phyloP scores from a whole-genome alignment of 1,284 basidiomycete genomes.

The Apiotrichum siamense region DNA sequence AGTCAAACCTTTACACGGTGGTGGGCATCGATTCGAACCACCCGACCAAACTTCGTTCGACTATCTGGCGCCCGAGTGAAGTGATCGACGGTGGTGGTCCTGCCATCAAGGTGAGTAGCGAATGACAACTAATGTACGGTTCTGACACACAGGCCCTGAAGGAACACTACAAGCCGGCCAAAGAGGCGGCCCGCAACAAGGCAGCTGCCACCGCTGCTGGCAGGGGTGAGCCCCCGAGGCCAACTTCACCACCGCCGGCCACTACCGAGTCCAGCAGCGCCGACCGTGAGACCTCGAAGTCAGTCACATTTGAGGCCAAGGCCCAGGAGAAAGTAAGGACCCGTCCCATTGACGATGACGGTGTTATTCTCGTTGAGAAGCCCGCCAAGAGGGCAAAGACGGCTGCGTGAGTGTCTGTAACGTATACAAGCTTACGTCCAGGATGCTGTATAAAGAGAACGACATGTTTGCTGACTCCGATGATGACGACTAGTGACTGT shows the following conservation, averaged over 20 bases:
- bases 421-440: constrained; percentile 4
- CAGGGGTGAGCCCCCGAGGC: not conserved
- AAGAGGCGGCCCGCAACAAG: constrained; percentile 3
- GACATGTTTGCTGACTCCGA: constrained; percentile 25
- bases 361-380: not conserved
- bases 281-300: not conserved
- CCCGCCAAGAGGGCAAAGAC: constrained; percentile 12
- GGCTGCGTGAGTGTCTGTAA: constrained; percentile 14
- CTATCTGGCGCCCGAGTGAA: constrained; percentile 30
- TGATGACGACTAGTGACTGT: constrained; percentile 7
- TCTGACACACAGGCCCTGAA: constrained; percentile 15
- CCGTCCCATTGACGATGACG: not conserved
- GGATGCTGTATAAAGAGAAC: constrained; percentile 18
- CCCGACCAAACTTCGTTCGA: constrained; percentile 33
- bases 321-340: not conserved
- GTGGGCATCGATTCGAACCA: constrained; percentile 46
- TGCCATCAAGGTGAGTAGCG: constrained; percentile 19
- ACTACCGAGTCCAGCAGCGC: not conserved
- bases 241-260: not conserved
- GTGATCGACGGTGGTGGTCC: constrained; percentile 20
- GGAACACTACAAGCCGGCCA: constrained; percentile 12
- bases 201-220: not conserved
- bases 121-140: not conserved
- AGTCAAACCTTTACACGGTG: constrained; percentile 41
- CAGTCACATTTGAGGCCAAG: constrained; percentile 1